Percentiles rank a stretch among this genome's conserved stretches.
phyloP scores from a whole-genome alignment of 768 basidiomycete genomes.

The Russula foetens region DNA sequence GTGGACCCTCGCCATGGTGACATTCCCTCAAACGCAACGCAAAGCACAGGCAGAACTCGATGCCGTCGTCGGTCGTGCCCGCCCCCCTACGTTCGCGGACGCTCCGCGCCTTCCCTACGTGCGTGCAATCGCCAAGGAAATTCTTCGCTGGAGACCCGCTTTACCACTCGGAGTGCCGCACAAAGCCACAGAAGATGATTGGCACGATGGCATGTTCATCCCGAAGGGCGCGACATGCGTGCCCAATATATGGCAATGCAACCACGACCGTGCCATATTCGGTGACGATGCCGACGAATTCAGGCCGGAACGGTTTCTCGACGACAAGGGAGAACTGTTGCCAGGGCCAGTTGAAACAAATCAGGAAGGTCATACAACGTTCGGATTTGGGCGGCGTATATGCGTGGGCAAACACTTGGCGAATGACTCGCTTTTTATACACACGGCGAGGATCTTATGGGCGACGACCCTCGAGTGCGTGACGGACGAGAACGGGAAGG shows the following conservation, averaged over 20 bases:
- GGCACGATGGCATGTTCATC: slow-evolving; percentile 21
- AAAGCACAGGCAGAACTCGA: too few relatives aligned
- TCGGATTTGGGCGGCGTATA: slow-evolving; percentile 24
- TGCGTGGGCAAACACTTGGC: slow-evolving; percentile 10
- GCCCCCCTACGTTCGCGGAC: too few relatives aligned
- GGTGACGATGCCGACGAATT: slow-evolving; percentile 22
- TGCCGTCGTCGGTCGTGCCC: too few relatives aligned
- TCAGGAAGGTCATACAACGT: slow-evolving; percentile 24
- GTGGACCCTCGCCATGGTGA: too few relatives aligned
- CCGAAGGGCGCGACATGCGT: slow-evolving; percentile 30
- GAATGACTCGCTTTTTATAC: slow-evolving; percentile 28
- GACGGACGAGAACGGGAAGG: background rate
- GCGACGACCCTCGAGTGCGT: background rate
- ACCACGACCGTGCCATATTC: slow-evolving; percentile 22
- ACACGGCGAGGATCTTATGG: slow-evolving; percentile 26
- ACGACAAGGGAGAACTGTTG: slow-evolving; percentile 19
- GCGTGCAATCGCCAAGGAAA: too few relatives aligned
- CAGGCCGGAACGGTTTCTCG: slow-evolving; percentile 21
- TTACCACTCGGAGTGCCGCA: too few relatives aligned
- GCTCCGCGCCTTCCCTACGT: too few relatives aligned
- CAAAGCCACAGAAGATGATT: slow-evolving; percentile 16
- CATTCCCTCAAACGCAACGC: too few relatives aligned
- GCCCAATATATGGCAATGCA: slow-evolving; percentile 24
- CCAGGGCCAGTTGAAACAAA: slow-evolving; percentile 21
- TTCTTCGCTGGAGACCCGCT: too few relatives aligned